Evolutionary conservation across 2,329 filamentous ascomycete species (phyloP).

Genomic region (Pyrenochaeta sp.): DNA sequence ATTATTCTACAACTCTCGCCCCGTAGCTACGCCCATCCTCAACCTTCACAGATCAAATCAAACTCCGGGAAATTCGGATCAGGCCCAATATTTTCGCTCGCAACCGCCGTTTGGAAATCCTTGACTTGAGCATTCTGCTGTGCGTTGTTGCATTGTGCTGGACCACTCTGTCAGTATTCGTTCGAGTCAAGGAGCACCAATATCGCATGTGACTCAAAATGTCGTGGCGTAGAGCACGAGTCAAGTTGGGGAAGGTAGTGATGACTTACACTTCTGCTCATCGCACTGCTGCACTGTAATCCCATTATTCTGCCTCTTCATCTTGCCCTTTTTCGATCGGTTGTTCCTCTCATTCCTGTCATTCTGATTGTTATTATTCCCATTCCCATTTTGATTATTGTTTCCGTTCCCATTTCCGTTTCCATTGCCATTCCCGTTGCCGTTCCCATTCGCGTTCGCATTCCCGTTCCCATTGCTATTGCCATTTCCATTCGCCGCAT

Average conservation of each 20-base stretch:
- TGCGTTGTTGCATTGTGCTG: constrained; percentile 38
- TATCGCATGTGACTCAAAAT: no score
- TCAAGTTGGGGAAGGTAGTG: neutral
- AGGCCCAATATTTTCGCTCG: constrained; percentile 44
- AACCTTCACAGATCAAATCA: constrained; percentile 46
- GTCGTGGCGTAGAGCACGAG: neutral
- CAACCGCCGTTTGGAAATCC: constrained; percentile 32
- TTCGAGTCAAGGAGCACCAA: neutral
- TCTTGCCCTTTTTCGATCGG: constrained; percentile 2
- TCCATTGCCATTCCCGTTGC: constrained; percentile 3
- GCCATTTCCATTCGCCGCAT: constrained; percentile 46
- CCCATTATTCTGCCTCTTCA: constrained; percentile 12
- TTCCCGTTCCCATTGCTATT: constrained; percentile 7
- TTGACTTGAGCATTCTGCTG: constrained; percentile 36
- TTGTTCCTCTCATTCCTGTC: constrained; percentile 1
- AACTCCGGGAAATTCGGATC: constrained; percentile 49
- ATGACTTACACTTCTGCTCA: constrained; percentile 31
- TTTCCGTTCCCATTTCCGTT: constrained; percentile 8
- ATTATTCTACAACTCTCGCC: no score
- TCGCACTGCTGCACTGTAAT: constrained; percentile 30
- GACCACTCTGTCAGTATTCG: neutral
- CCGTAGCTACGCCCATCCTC: no score
- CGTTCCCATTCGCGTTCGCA: constrained; percentile 3
- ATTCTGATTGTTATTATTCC: neutral
- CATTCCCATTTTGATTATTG: constrained; percentile 1